These are phyloP conservation scores for Penicillium sp. DNA, from an alignment of 2,329 filamentous ascomycete species.

Conservation along the genomic window DNA sequence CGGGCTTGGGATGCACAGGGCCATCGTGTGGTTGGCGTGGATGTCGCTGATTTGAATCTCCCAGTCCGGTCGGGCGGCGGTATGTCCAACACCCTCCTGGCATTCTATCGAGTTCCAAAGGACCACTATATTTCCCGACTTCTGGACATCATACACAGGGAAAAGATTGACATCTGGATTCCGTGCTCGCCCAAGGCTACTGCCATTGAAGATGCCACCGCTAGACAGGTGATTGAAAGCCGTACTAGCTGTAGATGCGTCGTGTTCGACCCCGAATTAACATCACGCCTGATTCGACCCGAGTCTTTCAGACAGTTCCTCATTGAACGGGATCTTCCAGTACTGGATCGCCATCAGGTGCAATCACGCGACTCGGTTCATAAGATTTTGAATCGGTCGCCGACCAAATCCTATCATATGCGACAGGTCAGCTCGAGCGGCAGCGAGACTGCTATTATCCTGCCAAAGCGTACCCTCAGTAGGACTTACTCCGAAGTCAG, in stretches of 20 bases:
- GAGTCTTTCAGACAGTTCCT: slow-evolving; percentile 66
- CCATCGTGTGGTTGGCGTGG: slow-evolving; percentile 73
- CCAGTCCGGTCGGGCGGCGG: slow-evolving; percentile 58
- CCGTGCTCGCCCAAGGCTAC: slow-evolving; percentile 71
- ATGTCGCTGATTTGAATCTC: slow-evolving; percentile 56
- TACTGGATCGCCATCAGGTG: slow-evolving; percentile 59
- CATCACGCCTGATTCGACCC: slow-evolving; percentile 65
- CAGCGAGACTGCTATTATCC: slow-evolving; percentile 59
- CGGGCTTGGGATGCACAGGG: slow-evolving; percentile 66
- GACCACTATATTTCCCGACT: slow-evolving; percentile 61
- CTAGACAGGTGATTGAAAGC: slow-evolving; percentile 63
- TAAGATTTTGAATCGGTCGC: slow-evolving; percentile 53
- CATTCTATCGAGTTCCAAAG: slow-evolving; percentile 57
- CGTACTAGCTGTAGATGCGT: slow-evolving; percentile 64
- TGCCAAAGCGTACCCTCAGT: slow-evolving; percentile 59
- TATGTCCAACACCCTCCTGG: slow-evolving; percentile 60
- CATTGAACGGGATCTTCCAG: slow-evolving; percentile 56
- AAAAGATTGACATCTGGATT: slow-evolving; percentile 72
- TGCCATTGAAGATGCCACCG: slow-evolving; percentile 67
- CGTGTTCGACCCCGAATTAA: slow-evolving; percentile 63
- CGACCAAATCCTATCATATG: slow-evolving; percentile 62
- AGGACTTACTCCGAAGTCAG: slow-evolving; percentile 61
- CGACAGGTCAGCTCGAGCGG: slow-evolving; percentile 52
- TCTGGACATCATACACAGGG: slow-evolving; percentile 60
- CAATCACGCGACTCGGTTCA: slow-evolving; percentile 58